Percentiles rank a stretch among this genome's conserved stretches.
Evolutionary conservation across 2,329 filamentous ascomycete genomes (phyloP).

Genomic region (Calonectria pauciramosa): DNA sequence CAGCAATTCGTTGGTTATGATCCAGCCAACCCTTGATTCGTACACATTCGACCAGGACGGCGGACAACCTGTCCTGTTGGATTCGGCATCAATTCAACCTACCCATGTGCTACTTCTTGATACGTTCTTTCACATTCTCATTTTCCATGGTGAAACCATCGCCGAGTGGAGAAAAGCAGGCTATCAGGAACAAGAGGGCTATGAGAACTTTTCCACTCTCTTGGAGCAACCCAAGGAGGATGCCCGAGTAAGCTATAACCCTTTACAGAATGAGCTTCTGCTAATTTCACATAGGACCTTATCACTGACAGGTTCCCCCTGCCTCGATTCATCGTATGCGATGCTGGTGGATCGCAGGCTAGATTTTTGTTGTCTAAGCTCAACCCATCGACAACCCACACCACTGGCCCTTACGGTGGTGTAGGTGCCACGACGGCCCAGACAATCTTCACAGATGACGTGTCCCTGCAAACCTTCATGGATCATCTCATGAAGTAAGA

Average conservation of each 20-base stretch:
- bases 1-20: constrained; percentile 97
- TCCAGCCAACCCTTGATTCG: constrained; percentile 96
- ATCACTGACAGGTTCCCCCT: constrained; percentile 98
- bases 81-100: constrained; percentile 95
- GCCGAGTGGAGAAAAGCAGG: constrained; percentile 98
- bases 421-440: constrained; percentile 89
- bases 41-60: constrained; percentile 98
- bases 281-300: constrained; percentile 75
- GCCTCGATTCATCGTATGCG: constrained; percentile 97
- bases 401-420: constrained; percentile 90
- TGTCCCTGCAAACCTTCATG: constrained; percentile 99
- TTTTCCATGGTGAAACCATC: constrained; percentile 98
- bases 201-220: constrained; percentile 92
- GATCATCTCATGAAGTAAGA: constrained; percentile 98
- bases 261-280: not conserved
- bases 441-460: constrained; percentile 99
- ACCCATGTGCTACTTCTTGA: constrained; percentile 95
- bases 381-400: constrained; percentile 97
- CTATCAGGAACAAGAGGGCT: constrained; percentile 97
- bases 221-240: constrained; percentile 97
- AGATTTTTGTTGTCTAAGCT: constrained; percentile 97
- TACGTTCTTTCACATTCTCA: constrained; percentile 99
- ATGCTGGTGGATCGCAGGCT: constrained; percentile 97
- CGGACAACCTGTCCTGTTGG: constrained; percentile 91
- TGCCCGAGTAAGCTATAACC: constrained; percentile 78